Base-by-base conservation (phyloP, 441 rosid genomes). In the Pelargonium citronellum region DNA sequence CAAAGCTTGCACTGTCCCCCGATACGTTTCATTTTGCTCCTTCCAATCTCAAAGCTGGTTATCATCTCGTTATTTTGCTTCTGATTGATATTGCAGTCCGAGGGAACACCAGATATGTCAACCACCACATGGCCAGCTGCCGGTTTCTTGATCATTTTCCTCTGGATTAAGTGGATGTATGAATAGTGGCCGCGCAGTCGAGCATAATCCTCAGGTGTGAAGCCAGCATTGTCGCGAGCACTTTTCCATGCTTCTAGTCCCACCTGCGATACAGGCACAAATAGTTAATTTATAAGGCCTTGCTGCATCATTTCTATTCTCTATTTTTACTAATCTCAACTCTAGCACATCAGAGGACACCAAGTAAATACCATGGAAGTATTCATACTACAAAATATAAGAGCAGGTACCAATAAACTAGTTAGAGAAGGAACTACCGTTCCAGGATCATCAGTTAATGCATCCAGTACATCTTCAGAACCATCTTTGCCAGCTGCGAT, bases 401-500 rank as follows among this genome's bases (percentile, higher is more conserved):
- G 58, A 0, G 41, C 49, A 53, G 19, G 67, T 37, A 67, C 53
- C 46, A 13, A 74, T 55, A 67, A 68, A 77, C 30, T n/a, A 57
- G 27, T 57, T 57, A 57, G 34, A 68, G 15, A 69, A 71, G 27
- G 16, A 72, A 37, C 80, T 77, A 92, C 98, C 98, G 78, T 89
- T 78, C 84, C 83, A 24, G 96, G 96, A 79, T 91, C 98, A 73
- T 87, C 80, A 16, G 88, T 90, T 74, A 92, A 78, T 57, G 96
- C 91, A 68, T 91, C 90, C 69, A 92, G 72, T 58, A 89, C 85
- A 51, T 83, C 92, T 81, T 91, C 96, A 41, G 98, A 92, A 68
- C 87, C 90, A 84, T 92, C 98, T 87, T 87, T 92, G 67, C 98
- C 98, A 1, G 98, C 98, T 67, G 94, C 98, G 72, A 92, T 87